phyloP scores from a whole-genome alignment of 331 rosid genomes.

The Quercus phellos region DNA sequence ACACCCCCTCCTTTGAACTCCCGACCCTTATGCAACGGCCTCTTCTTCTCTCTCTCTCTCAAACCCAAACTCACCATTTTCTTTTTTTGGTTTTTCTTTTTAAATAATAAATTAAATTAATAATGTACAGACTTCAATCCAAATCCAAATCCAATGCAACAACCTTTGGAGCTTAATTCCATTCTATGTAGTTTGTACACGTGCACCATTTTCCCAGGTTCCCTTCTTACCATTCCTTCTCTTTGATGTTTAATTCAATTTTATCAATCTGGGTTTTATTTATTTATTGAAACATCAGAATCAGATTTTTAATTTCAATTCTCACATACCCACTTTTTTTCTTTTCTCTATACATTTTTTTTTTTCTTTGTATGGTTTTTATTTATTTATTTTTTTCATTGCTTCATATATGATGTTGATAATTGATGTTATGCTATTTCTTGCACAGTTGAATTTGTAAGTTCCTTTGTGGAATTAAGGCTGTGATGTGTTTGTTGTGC shows the following conservation, averaged over 20 bases:
- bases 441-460: slow-evolving; percentile 18
- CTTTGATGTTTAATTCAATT: not conserved
- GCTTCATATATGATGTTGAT: not conserved
- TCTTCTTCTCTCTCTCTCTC: slow-evolving; percentile 33
- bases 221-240: not conserved
- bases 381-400: not conserved
- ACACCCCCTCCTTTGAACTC: slow-evolving; percentile 30
- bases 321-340: not conserved
- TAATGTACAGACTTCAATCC: too few relatives aligned
- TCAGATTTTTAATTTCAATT: not conserved
- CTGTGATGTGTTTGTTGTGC: not conserved
- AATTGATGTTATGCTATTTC: not conserved
- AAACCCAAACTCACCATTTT: slow-evolving; percentile 27
- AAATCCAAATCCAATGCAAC: not conserved
- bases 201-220: slow-evolving; percentile 31
- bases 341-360: not conserved
- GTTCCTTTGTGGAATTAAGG: slow-evolving; percentile 23
- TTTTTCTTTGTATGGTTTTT: not conserved
- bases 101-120: too few relatives aligned
- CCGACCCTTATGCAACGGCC: slow-evolving; percentile 52
- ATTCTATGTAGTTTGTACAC: not conserved
- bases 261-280: not conserved
- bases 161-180: slow-evolving; percentile 11
- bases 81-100: slow-evolving; percentile 20
- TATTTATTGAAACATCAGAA: too few relatives aligned